Base-by-base conservation (phyloP, 495 filamentous ascomycete genomes). In the Extremus antarcticus region DNA sequence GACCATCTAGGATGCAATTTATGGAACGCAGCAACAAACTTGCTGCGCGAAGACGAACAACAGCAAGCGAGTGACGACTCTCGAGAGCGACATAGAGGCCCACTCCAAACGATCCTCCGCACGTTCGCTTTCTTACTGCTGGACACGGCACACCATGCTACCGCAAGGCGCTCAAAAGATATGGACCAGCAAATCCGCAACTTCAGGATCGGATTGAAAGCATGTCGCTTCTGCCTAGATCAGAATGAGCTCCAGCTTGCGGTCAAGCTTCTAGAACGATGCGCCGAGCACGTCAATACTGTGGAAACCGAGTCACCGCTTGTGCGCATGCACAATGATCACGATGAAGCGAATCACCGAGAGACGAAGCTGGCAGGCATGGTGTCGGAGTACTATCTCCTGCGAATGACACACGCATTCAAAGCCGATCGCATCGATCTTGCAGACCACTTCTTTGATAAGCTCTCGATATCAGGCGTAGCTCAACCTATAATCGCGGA, bases 401-500 rank as follows among this genome's bases (percentile, higher is more conserved):
- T 90, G 51, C 74, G 88, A 57, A 40, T 57, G 22, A 48, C 24
- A 1, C 58, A 94, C 85, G 78, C 84, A 24, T 91, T 83, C 85
- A 74, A 76, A 46, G 81, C 87, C 63, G 74, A 76, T 43, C 76
- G 84, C 25, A 70, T 83, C 24, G 84, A 90, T 54, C 74, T 94
- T 25, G 86, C 88, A 10, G 86, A 92, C 51, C 80, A 86, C 65
- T 77, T 91, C 71, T 90, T 84, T 67, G 71, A 71, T 16, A 85
- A 86, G 29, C 19, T 53, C 40, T 29, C 25, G 59, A 65, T 76
- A 8, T 68, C 73, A 23, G 56, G 64, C 9, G 64, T 72, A 10
- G 64, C 65, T 7, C 56, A 62, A 2, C 64, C 2, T 9, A 76
- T 83, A 50, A 69, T 74, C 21, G 74, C 77, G 13, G 86, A 89